Evolutionary conservation across 2,329 filamentous ascomycete genomes (phyloP), one percentile per base, ranked within the genome.

Genomic region (Thielaviopsis musarum): DNA sequence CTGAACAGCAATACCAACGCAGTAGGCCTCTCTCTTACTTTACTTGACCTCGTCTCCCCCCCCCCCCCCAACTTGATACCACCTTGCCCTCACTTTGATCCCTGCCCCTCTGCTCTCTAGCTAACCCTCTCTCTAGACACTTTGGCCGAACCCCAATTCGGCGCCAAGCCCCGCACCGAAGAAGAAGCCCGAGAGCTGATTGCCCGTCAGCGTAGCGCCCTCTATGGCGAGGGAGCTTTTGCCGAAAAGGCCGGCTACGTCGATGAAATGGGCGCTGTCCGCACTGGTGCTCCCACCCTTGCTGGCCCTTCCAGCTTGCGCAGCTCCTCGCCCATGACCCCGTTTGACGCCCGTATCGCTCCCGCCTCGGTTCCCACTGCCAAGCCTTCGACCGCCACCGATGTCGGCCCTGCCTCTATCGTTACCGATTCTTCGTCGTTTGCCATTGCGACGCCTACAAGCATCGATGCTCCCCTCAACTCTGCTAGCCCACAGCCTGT

Each of bases 1-100:
- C 96, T 77, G 93, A 98, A 82, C 93, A 98, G 82, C 93, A 98
- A 83, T 97, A 95, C 77, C 95, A 97, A 80, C 85, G 91, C 88
- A 96, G 93, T 97, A 88, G 83, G 87, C 6, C 6, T 26, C 24
- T 6, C 24, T 26, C 24, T 7, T 51, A 38, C 19, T 45, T 21
- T 49, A n/a, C n/a, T n/a, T n/a, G n/a, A n/a, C n/a, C n/a, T n/a
- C n/a, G n/a, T n/a, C n/a, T 34, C 26, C 17, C 7, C 15, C 9
- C 17, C 30, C 9, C 9, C 52, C 17, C 10, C 24, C 7, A 30
- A 12, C 15, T 7, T 52, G 21, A 19, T 17, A n/a, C 38, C 26
- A 56, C 26, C n/a, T 5, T 13, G 24, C 41, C 41, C 24, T 12
- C 19, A 5, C 34, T 41, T 9, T 56, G 21, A 2, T 56, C 26